phyloP scores from a whole-genome alignment of 108 stramenopile species.

The Poteriospumella lacustris region DNA sequence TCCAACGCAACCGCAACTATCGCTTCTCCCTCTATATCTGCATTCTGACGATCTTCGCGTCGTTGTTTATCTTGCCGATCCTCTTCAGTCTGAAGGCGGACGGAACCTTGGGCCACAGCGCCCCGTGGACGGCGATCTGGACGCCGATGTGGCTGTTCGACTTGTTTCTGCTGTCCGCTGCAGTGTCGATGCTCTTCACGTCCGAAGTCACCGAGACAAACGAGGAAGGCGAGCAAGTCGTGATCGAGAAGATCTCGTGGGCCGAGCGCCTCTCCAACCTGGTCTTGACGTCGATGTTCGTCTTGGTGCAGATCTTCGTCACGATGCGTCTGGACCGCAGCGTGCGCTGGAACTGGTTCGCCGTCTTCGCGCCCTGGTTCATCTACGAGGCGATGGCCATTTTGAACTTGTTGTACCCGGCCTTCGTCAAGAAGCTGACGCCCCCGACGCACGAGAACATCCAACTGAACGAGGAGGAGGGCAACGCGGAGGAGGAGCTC shows the following conservation, averaged over 20 bases:
- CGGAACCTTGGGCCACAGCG: neutral
- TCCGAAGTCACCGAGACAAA: neutral
- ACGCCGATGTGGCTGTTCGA: constrained; percentile 28
- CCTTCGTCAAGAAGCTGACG: neutral
- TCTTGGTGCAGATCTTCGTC: constrained; percentile 19
- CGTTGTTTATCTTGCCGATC: constrained; percentile 14
- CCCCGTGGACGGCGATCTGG: constrained; percentile 26
- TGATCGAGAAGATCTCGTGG: neutral
- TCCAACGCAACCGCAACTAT: constrained; percentile 15
- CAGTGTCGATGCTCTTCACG: neutral
- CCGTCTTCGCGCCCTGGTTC: constrained; percentile 19
- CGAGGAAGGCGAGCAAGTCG: constrained; percentile 1
- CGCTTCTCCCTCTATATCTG: neutral
- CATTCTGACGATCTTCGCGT: neutral
- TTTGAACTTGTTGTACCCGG: neutral
- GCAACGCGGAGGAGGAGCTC: neutral
- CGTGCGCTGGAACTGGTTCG: constrained; percentile 8
- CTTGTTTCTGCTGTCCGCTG: neutral
- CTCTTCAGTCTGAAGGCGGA: constrained; percentile 18
- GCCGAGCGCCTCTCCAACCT: neutral
- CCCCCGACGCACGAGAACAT: neutral
- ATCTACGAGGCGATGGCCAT: neutral
- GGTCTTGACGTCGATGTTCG: neutral
- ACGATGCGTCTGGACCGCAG: constrained; percentile 9
- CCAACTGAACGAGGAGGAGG: neutral